A percentile compares a stretch with the other conserved stretches of the same genome.
Evolutionary conservation across 2,329 filamentous ascomycete genomes (phyloP).

Genomic region (Didymella glomerata): DNA sequence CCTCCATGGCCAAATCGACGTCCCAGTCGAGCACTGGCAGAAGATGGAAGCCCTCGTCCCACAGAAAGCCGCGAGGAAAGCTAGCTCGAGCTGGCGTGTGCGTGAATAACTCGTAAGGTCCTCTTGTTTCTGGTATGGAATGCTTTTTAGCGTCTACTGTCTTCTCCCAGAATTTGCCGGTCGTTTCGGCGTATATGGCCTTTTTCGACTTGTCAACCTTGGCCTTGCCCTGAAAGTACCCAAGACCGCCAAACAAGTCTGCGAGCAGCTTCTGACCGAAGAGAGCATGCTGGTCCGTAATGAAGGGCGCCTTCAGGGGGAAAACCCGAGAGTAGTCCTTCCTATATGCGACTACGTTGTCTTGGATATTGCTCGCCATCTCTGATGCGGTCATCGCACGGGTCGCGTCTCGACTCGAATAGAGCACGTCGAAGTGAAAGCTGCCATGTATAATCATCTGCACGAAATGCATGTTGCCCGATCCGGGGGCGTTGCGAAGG

Average conservation of each 20-base stretch:
- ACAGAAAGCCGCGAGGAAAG: conserved; percentile 93
- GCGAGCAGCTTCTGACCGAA: conserved; percentile 90
- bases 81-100: conserved; percentile 89
- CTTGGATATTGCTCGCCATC: conserved; percentile 72
- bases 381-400: conserved; percentile 64
- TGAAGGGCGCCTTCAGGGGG: conserved; percentile 76
- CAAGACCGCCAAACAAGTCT: conserved; percentile 88
- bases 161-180: conserved; percentile 93
- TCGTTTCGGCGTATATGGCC: conserved; percentile 88
- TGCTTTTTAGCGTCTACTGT: conserved; percentile 77
- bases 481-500: conserved; percentile 66
- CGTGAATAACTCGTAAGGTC: conserved; percentile 86
- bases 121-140: conserved; percentile 73
- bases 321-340: conserved; percentile 76
- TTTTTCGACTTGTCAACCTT: conserved; percentile 88
- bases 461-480: conserved; percentile 83
- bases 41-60: conserved; percentile 97
- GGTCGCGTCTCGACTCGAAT: conserved; percentile 77
- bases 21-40: conserved; percentile 92
- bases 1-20: conserved; percentile 81
- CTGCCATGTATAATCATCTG: conserved; percentile 88
- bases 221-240: conserved; percentile 88
- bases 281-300: conserved; percentile 71
- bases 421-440: conserved; percentile 92
- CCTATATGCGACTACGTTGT: conserved; percentile 71